Percentiles rank a stretch among this genome's conserved stretches.
Evolutionary conservation across 2,329 filamentous ascomycete species (phyloP).

Genomic region (Thermothelomyces thermophilus): DNA sequence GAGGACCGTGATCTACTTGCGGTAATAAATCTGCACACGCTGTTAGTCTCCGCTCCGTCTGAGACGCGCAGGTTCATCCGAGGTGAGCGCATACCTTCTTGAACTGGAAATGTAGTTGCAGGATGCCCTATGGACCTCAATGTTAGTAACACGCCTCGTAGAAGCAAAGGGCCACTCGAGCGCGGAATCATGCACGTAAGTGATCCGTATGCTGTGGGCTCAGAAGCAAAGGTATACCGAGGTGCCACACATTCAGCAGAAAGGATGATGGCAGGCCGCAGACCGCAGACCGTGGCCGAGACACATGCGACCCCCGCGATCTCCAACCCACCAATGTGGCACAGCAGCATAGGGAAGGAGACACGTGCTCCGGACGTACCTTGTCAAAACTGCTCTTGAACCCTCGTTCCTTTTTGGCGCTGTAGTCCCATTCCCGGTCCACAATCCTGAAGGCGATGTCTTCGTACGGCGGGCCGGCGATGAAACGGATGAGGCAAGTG

Average conservation of each 20-base stretch:
- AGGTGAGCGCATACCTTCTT: constrained; percentile 65
- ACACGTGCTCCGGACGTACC: constrained; percentile 45
- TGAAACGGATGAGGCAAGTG: constrained; percentile 92
- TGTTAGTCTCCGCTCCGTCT: constrained; percentile 17
- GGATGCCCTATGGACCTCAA: constrained; percentile 60
- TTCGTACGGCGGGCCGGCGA: constrained; percentile 91
- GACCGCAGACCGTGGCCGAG: constrained; percentile 14
- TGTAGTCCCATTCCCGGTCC: constrained; percentile 98
- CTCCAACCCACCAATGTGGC: constrained; percentile 4
- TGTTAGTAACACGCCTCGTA: constrained; percentile 5
- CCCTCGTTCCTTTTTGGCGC: constrained; percentile 85
- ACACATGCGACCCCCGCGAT: constrained; percentile 12
- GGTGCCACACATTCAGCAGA: constrained; percentile 11
- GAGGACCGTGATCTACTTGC: constrained; percentile 37
- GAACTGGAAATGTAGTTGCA: constrained; percentile 97
- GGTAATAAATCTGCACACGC: constrained; percentile 46
- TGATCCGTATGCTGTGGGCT: not conserved
- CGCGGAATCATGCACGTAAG: not conserved
- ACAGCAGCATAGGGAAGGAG: constrained; percentile 14
- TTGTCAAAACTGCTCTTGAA: constrained; percentile 98
- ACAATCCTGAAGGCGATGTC: constrained; percentile 97
- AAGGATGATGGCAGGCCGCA: constrained; percentile 6
- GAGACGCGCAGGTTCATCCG: not conserved
- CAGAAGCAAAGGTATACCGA: not conserved
- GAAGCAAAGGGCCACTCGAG: not conserved